Percentiles rank a stretch among this genome's conserved stretches.
phyloP scores from a whole-genome alignment of 139 green algal species.

The Nannochloris sp. region DNA sequence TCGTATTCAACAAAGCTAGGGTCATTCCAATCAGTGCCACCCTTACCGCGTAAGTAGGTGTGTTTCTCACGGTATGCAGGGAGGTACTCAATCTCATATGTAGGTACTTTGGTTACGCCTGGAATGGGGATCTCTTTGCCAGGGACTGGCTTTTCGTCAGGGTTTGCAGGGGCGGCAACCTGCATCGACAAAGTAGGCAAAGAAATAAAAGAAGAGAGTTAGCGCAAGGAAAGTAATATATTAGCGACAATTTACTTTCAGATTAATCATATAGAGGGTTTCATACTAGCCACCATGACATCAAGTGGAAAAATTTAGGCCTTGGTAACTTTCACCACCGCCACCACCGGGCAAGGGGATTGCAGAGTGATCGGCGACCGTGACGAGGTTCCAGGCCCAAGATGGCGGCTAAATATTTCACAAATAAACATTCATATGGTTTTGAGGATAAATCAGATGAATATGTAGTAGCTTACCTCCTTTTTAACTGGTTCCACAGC shows the following conservation, averaged over 20 bases:
- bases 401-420: no score
- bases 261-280: no score
- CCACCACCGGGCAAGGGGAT: no score
- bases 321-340: no score
- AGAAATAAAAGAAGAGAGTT: conserved; percentile 1
- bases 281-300: no score
- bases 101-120: conserved; percentile 44
- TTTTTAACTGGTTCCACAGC: conserved; percentile 52
- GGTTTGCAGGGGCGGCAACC: not conserved
- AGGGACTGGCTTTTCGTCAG: not conserved
- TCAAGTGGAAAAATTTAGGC: no score
- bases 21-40: conserved; percentile 33
- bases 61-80: conserved; percentile 51
- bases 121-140: conserved; percentile 69
- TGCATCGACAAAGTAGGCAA: not conserved
- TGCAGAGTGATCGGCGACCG: no score
- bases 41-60: conserved; percentile 66
- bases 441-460: no score
- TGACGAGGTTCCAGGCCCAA: no score
- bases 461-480: conserved; percentile 33
- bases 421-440: no score
- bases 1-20: conserved; percentile 83
- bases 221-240: no score
- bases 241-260: no score
- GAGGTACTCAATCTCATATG: conserved; percentile 72